Base-by-base conservation (phyloP, 2,329 filamentous ascomycete species). In the Beauveria caledonica region DNA sequence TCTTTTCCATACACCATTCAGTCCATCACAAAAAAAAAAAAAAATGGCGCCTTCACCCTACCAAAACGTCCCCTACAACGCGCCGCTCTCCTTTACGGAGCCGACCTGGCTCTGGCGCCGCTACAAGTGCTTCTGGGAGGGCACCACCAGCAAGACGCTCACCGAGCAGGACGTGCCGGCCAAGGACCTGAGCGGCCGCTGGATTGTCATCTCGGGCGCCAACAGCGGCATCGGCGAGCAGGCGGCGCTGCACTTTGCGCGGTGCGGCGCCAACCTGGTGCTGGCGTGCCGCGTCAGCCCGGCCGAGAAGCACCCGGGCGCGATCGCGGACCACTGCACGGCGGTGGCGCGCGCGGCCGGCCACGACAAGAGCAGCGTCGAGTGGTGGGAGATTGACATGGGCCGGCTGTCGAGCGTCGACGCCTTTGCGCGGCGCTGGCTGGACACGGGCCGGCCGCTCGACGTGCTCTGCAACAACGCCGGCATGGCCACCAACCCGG, bases 401-500 rank as follows among this genome's bases (percentile, higher is more conserved):
- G 63, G 62, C 21, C 58, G 63, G 21, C 61, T 72, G 13, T 27
- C 40, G 2, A 68, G 60, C 57, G 66, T 71, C n/a, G 65, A 70
- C 42, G 63, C 62, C 5, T 66, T 72, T 50, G 66, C 64, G 3
- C 46, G 62, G 57, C 62, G 69, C 36, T 72, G 68, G 67, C 57
- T 70, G 1, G 61, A 62, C 1, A 68, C 60, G 7, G 66, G 63
- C 25, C 60, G 64, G 3, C 39, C 66, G 13, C 64, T 70, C 23
- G 68, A 70, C 60, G 63, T 71, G 4, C 63, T 72, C 5, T 68
- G 64, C 63, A 72, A 71, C 62, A 72, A 72, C 44, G 69, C 70
- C 9, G 70, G 70, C 27, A 63, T 63, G 51, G 61, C 53, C 36
- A 44, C 53, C 9, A 66, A 65, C 44, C 66, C 63, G 1, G 61